Percentiles rank a stretch among this genome's conserved stretches.
These are phyloP conservation scores for Rosa rugosa DNA, from an alignment of 306 rosid species.

Conservation along the genomic window DNA sequence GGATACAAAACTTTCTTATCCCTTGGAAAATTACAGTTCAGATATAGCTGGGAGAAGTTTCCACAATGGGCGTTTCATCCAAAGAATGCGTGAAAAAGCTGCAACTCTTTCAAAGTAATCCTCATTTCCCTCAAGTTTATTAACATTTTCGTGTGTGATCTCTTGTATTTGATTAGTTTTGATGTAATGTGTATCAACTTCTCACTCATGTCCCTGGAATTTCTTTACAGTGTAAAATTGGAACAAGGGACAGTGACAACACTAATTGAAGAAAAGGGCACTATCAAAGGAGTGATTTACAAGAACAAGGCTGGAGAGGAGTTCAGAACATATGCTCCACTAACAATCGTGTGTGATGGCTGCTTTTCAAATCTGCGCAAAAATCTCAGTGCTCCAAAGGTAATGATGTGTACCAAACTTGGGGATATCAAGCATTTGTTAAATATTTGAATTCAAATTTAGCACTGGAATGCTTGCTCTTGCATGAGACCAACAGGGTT, in stretches of 20 bases:
- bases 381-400: slow-evolving; percentile 50
- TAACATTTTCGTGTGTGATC: not conserved
- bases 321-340: slow-evolving; percentile 34
- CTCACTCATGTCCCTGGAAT: not conserved
- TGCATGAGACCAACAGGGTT: not conserved
- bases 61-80: slow-evolving; percentile 64
- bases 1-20: slow-evolving; percentile 44
- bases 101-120: slow-evolving; percentile 44
- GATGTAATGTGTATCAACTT: not conserved
- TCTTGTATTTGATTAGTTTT: not conserved
- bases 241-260: slow-evolving; percentile 27
- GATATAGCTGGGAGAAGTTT: slow-evolving; percentile 60
- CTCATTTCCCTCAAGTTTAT: not conserved
- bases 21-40: slow-evolving; percentile 38
- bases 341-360: slow-evolving; percentile 62
- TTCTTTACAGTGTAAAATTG: slow-evolving; percentile 15
- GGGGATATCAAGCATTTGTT: not conserved
- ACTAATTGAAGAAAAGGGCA: slow-evolving; percentile 16
- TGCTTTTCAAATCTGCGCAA: slow-evolving; percentile 59
- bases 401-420: slow-evolving; percentile 3
- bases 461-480: not conserved
- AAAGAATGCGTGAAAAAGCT: slow-evolving; percentile 52
- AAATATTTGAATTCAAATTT: not conserved
- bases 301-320: slow-evolving; percentile 20
- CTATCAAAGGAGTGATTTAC: slow-evolving; percentile 24